Percentiles rank a stretch among this genome's conserved stretches.
phyloP scores from a whole-genome alignment of 768 basidiomycete genomes.

The Amanita pallidorosea region DNA sequence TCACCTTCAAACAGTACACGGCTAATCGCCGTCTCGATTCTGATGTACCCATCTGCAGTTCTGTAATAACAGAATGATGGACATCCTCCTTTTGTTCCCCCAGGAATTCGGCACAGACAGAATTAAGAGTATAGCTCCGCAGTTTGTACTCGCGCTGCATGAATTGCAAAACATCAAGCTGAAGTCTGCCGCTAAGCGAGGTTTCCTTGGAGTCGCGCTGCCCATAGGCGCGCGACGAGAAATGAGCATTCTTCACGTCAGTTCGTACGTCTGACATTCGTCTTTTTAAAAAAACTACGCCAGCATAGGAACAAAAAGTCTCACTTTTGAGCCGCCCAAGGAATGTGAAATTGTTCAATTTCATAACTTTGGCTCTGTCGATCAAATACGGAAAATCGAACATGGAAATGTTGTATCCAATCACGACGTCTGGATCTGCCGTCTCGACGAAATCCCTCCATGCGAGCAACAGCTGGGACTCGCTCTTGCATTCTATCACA shows the following conservation, averaged over 20 bases:
- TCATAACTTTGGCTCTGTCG: constrained; percentile 82
- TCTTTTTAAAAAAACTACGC: constrained; percentile 6
- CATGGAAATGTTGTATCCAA: constrained; percentile 89
- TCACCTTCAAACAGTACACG: constrained; percentile 94
- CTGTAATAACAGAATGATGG: constrained; percentile 96
- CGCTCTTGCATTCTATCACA: constrained; percentile 74
- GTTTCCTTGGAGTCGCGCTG: constrained; percentile 96
- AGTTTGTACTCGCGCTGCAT: constrained; percentile 99
- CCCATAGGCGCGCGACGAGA: constrained; percentile 96
- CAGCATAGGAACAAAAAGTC: constrained; percentile 7
- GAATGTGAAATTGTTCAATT: constrained; percentile 54
- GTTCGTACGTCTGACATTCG: constrained; percentile 50
- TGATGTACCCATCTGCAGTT: constrained; percentile 91
- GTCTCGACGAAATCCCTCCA: constrained; percentile 87
- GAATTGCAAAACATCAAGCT: constrained; percentile 91
- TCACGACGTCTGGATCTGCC: constrained; percentile 92
- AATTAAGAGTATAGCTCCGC: constrained; percentile 93
- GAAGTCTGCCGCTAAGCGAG: constrained; percentile 80
- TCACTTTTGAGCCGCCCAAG: constrained; percentile 71
- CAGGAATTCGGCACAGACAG: constrained; percentile 94
- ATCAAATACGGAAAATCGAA: constrained; percentile 97
- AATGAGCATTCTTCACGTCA: constrained; percentile 87
- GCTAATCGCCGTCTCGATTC: constrained; percentile 89
- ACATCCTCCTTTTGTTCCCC: constrained; percentile 99
- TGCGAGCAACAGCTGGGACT: constrained; percentile 58